These are phyloP conservation scores for Cenchrus americanus DNA, from an alignment of 176 grass and related monocot species.

Conservation along the genomic window DNA sequence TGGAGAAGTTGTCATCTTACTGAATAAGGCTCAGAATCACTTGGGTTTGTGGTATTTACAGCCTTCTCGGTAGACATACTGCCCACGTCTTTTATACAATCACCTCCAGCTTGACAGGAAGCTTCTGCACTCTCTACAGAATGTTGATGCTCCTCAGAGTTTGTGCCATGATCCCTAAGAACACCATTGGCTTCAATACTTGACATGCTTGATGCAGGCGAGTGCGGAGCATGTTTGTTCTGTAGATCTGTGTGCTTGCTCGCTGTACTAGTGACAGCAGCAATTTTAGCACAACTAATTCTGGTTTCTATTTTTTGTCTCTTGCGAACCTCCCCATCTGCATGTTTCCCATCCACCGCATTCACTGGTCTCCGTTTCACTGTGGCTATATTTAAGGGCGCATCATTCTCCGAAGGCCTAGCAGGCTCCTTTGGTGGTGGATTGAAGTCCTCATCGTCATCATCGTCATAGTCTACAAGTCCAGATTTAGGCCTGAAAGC, in stretches of 20 bases:
- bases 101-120: conserved; percentile 44
- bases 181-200: conserved; percentile 58
- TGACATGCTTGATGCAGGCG: conserved; percentile 28
- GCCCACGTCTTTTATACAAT: conserved; percentile 46
- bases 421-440: conserved; percentile 79
- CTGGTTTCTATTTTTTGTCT: conserved; percentile 69
- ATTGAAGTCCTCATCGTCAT: conserved; percentile 92
- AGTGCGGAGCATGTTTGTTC: conserved; percentile 27
- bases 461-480: conserved; percentile 95
- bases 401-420: conserved; percentile 63
- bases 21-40: conserved; percentile 75
- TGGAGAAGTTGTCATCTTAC: conserved; percentile 64
- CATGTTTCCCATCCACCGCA: conserved; percentile 52
- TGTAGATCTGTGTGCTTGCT: conserved; percentile 42
- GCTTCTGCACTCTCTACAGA: conserved; percentile 45
- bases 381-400: conserved; percentile 54
- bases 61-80: conserved; percentile 61
- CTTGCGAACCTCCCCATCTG: conserved; percentile 50
- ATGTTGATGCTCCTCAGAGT: conserved; percentile 46
- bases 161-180: conserved; percentile 37
- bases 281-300: conserved; percentile 63
- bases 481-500: conserved; percentile 70
- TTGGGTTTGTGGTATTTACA: conserved; percentile 56
- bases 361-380: conserved; percentile 58
- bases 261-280: conserved; percentile 28